Evolutionary conservation across 345 rosid species (phyloP).

Genomic region (Murraya paniculata): DNA sequence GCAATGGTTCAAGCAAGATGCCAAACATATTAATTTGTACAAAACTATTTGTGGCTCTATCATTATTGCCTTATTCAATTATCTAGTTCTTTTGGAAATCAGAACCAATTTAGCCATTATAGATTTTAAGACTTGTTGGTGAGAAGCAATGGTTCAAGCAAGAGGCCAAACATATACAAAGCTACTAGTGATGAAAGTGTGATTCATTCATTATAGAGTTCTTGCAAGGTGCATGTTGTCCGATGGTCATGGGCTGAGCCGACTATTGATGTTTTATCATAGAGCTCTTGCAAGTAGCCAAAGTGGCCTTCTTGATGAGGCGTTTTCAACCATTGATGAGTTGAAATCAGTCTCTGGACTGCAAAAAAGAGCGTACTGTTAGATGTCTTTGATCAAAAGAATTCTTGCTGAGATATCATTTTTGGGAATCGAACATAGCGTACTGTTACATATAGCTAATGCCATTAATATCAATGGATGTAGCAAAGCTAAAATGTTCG

Average conservation of each 20-base stretch:
- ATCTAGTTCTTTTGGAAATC: not conserved
- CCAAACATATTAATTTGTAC: no score
- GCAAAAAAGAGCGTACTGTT: no score
- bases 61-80: not conserved
- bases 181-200: conserved; percentile 48
- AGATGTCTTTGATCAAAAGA: conserved; percentile 43
- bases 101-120: conserved; percentile 4
- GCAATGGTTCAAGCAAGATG: no score
- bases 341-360: conserved; percentile 71
- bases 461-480: conserved; percentile 63
- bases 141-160: conserved; percentile 75
- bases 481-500: conserved; percentile 71
- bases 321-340: conserved; percentile 52
- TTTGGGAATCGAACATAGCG: conserved; percentile 52
- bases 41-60: no score
- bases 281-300: conserved; percentile 68
- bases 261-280: conserved; percentile 58
- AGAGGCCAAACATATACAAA: conserved; percentile 65
- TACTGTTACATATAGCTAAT: conserved; percentile 51
- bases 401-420: conserved; percentile 75
- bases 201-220: no score
- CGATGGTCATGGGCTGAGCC: conserved; percentile 57
- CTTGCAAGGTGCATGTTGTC: conserved; percentile 34
- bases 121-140: conserved; percentile 76
- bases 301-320: conserved; percentile 50